phyloP scores from a whole-genome alignment of 75 land plant genomes.

The Selaginella tamariscina region DNA sequence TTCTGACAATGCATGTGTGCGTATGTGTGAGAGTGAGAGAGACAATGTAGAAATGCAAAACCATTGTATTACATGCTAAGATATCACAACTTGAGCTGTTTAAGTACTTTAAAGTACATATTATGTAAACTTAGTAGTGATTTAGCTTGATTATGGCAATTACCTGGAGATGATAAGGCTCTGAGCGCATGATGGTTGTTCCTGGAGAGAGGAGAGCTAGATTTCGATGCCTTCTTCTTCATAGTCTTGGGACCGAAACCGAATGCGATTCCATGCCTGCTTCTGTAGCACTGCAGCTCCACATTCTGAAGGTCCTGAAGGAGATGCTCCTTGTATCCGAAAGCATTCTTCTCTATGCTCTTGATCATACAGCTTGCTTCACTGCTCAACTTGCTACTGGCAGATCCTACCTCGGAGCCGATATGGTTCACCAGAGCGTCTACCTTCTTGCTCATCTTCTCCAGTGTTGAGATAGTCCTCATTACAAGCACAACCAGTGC shows the following conservation, averaged over 20 bases:
- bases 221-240: neutral
- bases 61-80: no score
- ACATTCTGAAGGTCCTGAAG: neutral
- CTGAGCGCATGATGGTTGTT: neutral
- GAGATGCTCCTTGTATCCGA: neutral
- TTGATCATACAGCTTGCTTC: neutral
- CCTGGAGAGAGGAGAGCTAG: no score
- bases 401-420: neutral
- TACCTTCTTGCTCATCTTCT: neutral
- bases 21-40: no score
- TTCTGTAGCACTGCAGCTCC: neutral
- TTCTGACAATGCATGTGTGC: no score
- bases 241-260: neutral
- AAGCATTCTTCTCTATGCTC: neutral
- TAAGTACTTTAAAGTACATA: no score
- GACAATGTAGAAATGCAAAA: no score
- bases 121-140: no score
- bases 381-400: neutral
- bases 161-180: neutral
- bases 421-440: neutral
- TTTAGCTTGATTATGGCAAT: no score
- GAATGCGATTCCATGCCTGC: neutral
- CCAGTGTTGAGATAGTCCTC: neutral
- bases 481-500: neutral
- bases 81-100: no score